Base-by-base conservation (phyloP, 176 grass and related monocot genomes). In the Oryza brachyantha region DNA sequence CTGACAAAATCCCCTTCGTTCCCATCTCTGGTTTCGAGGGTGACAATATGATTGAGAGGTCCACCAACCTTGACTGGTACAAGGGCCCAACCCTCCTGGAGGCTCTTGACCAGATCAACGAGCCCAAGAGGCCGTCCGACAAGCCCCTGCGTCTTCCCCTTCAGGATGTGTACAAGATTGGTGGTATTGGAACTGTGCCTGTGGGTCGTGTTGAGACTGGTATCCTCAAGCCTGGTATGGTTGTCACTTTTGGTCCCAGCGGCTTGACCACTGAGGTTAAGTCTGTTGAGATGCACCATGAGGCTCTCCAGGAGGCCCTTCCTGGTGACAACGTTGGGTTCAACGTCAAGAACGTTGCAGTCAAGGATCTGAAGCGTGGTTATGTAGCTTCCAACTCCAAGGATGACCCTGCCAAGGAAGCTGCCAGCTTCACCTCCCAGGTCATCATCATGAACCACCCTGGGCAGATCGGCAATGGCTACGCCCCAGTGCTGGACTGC, bases 111-210 rank as follows among this genome's bases (percentile, higher is more conserved):
- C 24, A 75, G 83, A 86, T 97, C 84, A 81, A 64, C 0, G 94
- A 93, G 79, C 91, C 94, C 54, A 97, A 97, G 82, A 93, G 94
- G 36, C 94, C 94, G 0, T 83, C 94, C 0, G 94, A 97, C 91
- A 97, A 97, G 78, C 94, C 93, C 43, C 91, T 97, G 46, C 94
- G 94, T 70, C 94, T 97, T 10, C 94, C 94, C 29, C 91, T 97
- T n/a, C 91, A 97, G 91, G 94, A 97, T 3, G 94, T 97, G n/a
- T 97, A 97, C 81, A 97, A 97, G 94, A 97, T 97, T 37, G 94
- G 91, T 27, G 94, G 94, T 38, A 97, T 97, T 71, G 94, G 94
- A 7, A 93, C 94, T 29, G 94, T 97, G 0, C 94, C 91, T 5
- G 91, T 93, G 0, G 94, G 91, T 5, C 91, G 94, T 75, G 91